These are phyloP conservation scores for Rhynchosporium agropyri DNA, from an alignment of 2,329 filamentous ascomycete species.

Conservation along the genomic window DNA sequence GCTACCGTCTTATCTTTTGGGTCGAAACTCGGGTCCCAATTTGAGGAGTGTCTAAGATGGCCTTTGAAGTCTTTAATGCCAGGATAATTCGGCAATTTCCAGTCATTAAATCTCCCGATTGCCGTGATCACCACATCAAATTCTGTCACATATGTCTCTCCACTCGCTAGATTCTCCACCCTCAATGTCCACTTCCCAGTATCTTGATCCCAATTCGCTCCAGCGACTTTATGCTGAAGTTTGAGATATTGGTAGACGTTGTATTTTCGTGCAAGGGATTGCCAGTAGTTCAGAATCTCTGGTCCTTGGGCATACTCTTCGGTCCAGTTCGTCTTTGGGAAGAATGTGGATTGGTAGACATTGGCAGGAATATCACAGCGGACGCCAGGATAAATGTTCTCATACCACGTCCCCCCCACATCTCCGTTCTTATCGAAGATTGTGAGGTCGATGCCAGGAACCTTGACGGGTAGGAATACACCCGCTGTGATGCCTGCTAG, in stretches of 20 bases:
- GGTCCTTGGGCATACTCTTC: slow-evolving; percentile 67
- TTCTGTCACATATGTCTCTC: slow-evolving; percentile 47
- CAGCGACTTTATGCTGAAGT: slow-evolving; percentile 58
- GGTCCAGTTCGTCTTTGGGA: slow-evolving; percentile 68
- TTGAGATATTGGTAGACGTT: slow-evolving; percentile 62
- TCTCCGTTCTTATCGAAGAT: slow-evolving; percentile 55
- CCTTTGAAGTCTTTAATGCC: slow-evolving; percentile 55
- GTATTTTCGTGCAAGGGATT: slow-evolving; percentile 62
- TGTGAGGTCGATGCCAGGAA: slow-evolving; percentile 54
- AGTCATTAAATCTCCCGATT: slow-evolving; percentile 67
- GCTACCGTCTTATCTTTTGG: slow-evolving; percentile 52
- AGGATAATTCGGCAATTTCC: slow-evolving; percentile 63
- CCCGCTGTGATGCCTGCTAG: slow-evolving; percentile 66
- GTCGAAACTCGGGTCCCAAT: slow-evolving; percentile 59
- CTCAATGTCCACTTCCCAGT: slow-evolving; percentile 53
- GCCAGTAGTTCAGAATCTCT: slow-evolving; percentile 71
- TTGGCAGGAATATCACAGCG: slow-evolving; percentile 39
- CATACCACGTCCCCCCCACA: slow-evolving; percentile 45
- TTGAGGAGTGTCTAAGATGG: slow-evolving; percentile 58
- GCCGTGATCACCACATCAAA: slow-evolving; percentile 65
- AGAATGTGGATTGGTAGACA: slow-evolving; percentile 70
- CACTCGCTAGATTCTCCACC: slow-evolving; percentile 46
- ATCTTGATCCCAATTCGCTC: slow-evolving; percentile 56
- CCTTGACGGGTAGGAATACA: slow-evolving; percentile 66
- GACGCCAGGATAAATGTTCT: slow-evolving; percentile 47